Base-by-base conservation (phyloP, 495 filamentous ascomycete genomes). In the Penicillium odoratum region DNA sequence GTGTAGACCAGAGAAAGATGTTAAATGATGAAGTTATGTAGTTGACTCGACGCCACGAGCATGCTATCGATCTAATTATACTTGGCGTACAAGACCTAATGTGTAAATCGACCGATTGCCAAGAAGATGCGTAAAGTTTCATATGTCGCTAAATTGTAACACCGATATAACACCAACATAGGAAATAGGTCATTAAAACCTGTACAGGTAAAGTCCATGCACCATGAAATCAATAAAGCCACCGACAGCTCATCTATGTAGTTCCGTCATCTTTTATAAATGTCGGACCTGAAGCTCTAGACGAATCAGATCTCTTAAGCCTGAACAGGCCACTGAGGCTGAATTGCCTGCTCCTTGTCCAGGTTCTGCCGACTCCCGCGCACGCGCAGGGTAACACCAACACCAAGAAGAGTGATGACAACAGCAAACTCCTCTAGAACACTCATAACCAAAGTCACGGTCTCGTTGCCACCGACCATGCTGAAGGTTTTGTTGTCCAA, bases 361-460 rank as follows among this genome's bases (percentile, higher is more conserved):
- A 30, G 13, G 16, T 31, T 43, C 9, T 18, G 16, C 8, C 34
- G 26, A 10, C 38, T 15, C 8, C 42, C 26, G 11, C 60, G 56
- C 10, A 63, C 56, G 10, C 43, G 55, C 42, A 73, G 51, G 16
- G 76, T 79, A 49, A 78, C 50, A 1, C 76, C 75, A 15, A 74
- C 56, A 9, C 46, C 62, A 34, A 73, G 56, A 51, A 65, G 69
- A 30, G 68, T 38, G 8, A 69, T 48, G 7, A 73, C 66, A 36
- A 78, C 62, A 25, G 61, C 57, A 47, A 78, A 58, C 61, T 80
- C 74, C 53, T 71, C 64, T 3, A 80, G 48, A 8, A 80, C 63
- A 11, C 67, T 66, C 63, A 78, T 73, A 10, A 75, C 69, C 30
- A 80, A 59, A 31, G 68, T 46, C 8, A 74, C 57, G 0, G 74